Evolutionary conservation across 176 grass and related monocot genomes (phyloP).

Genomic region (Phyllostachys edulis): DNA sequence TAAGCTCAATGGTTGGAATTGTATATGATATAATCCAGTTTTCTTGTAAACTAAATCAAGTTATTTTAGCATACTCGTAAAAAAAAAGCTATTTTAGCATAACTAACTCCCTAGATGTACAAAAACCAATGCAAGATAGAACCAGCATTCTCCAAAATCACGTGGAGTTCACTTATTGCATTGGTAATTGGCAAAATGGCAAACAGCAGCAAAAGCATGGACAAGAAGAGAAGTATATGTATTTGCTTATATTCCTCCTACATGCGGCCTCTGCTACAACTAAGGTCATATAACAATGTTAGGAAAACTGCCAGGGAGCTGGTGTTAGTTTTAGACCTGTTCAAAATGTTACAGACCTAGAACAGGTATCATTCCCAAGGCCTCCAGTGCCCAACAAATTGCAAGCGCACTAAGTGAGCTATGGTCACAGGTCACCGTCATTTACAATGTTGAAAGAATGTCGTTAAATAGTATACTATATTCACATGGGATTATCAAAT

Average conservation of each 20-base stretch:
- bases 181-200: neutral
- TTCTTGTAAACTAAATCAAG: neutral
- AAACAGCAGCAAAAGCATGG: neutral
- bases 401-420: neutral
- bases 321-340: neutral
- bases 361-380: neutral
- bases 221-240: neutral
- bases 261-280: neutral
- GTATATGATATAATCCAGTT: neutral
- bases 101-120: neutral
- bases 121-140: neutral
- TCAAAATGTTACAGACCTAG: neutral
- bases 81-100: too few relatives aligned
- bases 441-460: conserved; percentile 1
- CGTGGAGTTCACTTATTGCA: neutral
- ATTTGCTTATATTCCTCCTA: neutral
- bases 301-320: neutral
- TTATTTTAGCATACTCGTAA: too few relatives aligned
- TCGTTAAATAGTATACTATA: neutral
- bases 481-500: conserved; percentile 3
- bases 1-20: neutral
- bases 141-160: neutral
- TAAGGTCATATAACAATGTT: neutral
- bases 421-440: neutral
- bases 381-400: neutral